phyloP scores from a whole-genome alignment of 352 stramenopile genomes.

The Phytophthora colocasiae region DNA sequence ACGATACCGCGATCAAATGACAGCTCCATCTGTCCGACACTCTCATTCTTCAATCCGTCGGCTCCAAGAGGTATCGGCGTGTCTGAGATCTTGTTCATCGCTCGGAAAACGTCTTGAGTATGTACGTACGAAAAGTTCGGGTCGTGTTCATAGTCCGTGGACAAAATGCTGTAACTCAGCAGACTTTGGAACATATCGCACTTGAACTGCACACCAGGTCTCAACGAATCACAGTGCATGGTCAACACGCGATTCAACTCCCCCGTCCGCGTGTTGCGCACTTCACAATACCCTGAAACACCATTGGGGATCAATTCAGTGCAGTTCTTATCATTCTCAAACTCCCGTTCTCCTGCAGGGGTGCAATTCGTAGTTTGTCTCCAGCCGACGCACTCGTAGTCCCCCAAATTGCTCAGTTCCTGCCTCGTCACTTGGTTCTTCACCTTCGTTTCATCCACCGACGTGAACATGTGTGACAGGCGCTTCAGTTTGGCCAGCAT shows the following conservation, averaged over 20 bases:
- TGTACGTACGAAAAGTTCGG: slow-evolving; percentile 43
- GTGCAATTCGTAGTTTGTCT: slow-evolving; percentile 59
- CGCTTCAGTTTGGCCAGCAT: slow-evolving; percentile 53
- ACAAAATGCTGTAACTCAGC: slow-evolving; percentile 58
- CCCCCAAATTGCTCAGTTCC: slow-evolving; percentile 42
- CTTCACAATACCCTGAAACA: slow-evolving; percentile 64
- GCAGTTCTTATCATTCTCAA: slow-evolving; percentile 54
- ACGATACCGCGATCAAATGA: slow-evolving; percentile 59
- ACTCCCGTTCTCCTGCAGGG: slow-evolving; percentile 44
- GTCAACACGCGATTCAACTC: slow-evolving; percentile 54
- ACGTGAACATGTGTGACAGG: slow-evolving; percentile 49
- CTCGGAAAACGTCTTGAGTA: slow-evolving; percentile 33
- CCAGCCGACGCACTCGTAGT: slow-evolving; percentile 73
- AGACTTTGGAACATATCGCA: slow-evolving; percentile 68
- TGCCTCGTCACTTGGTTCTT: slow-evolving; percentile 25
- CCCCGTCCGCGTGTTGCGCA: slow-evolving; percentile 50
- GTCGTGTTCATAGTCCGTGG: slow-evolving; percentile 65
- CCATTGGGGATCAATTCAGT: slow-evolving; percentile 40
- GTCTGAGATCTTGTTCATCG: slow-evolving; percentile 34
- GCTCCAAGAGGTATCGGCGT: slow-evolving; percentile 35
- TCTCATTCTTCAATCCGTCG: slow-evolving; percentile 39
- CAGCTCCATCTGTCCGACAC: slow-evolving; percentile 33
- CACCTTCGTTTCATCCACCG: slow-evolving; percentile 29
- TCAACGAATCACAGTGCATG: slow-evolving; percentile 73
- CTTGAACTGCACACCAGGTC: slow-evolving; percentile 49